Evolutionary conservation across 768 basidiomycete genomes (phyloP), one percentile per base, ranked within the genome.

Genomic region (Tylopilus subfusipes): DNA sequence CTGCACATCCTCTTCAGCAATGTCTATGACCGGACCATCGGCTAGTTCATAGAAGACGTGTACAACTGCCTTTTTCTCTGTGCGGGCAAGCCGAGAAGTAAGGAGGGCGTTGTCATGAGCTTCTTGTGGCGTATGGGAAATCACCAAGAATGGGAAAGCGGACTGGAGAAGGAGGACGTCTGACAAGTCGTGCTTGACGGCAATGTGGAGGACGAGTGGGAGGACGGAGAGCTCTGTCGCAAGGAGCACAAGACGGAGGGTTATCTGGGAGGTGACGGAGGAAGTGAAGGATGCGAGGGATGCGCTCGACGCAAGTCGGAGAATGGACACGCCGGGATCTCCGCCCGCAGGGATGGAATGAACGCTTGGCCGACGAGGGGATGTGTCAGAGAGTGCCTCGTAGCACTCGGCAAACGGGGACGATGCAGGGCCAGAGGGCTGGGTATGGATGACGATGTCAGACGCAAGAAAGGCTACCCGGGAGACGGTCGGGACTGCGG

Each of bases 101-200:
- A 98, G 80, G 33, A 98, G 74, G 22, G 93, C 89, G 69, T 98
- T 86, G 66, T 95, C 91, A 62, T 96, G 89, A 4, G 93, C 91
- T 65, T 93, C 81, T 67, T 93, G 88, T 4, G 83, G 68, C 1
- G 81, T 83, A 33, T 82, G 78, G 7, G 93, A 95, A 63, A 95
- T 77, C 47, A 98, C 62, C 66, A 93, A 86, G 72, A 85, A 90
- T 27, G 90, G 89, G 6, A 91, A 82, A 19, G 84, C 79, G n/a
- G 87, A 82, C 38, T 86, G 85, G 53, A 96, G 84, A 13, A 86
- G 74, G 39, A 95, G 78, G 38, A 84, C 83, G 58, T 88, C 84
- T 31, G 89, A 82, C 42, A 93, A 79, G 67, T 90, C 85, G 54
- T 81, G 75, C 42, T 72, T 68, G 42, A 83, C 76, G 13, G 84